These are phyloP conservation scores for Skeletonema costatum DNA, from an alignment of 108 stramenopile genomes.

Conservation along the genomic window DNA sequence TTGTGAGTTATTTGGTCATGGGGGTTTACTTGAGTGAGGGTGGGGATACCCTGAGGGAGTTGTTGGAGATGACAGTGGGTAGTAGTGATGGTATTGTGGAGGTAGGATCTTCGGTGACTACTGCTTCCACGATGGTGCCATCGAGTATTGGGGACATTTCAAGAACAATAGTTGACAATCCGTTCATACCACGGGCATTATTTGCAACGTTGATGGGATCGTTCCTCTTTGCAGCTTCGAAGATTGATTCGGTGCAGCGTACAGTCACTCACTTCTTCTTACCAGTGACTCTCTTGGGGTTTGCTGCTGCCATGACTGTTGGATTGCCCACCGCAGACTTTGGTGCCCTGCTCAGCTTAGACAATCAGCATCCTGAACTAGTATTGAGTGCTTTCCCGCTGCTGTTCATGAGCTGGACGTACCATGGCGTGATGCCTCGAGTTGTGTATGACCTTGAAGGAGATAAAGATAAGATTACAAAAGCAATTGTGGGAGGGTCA, in stretches of 20 bases:
- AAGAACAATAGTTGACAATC: background rate
- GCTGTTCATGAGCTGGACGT: slow-evolving; percentile 79
- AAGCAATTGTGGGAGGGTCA: slow-evolving; percentile 74
- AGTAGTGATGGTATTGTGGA: background rate
- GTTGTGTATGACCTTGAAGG: slow-evolving; percentile 82
- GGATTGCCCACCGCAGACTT: slow-evolving; percentile 67
- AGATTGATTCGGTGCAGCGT: slow-evolving; percentile 32
- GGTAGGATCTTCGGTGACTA: slow-evolving; percentile 8
- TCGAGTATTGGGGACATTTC: slow-evolving; percentile 15
- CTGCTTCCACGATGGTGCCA: background rate
- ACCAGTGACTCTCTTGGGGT: slow-evolving; percentile 53
- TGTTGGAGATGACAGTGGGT: slow-evolving; percentile 22
- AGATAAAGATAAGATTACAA: slow-evolving; percentile 76
- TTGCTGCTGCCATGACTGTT: slow-evolving; percentile 56
- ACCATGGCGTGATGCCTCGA: slow-evolving; percentile 88
- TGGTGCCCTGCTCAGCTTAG: slow-evolving; percentile 36
- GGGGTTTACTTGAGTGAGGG: slow-evolving; percentile 89
- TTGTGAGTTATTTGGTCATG: slow-evolving; percentile 84
- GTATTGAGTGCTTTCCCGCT: slow-evolving; percentile 79
- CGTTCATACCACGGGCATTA: slow-evolving; percentile 25
- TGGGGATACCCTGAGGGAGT: slow-evolving; percentile 52
- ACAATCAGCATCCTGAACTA: slow-evolving; percentile 71
- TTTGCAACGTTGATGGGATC: slow-evolving; percentile 47
- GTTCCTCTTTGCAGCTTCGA: slow-evolving; percentile 36
- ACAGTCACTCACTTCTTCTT: slow-evolving; percentile 72